A percentile compares a stretch with the other conserved stretches of the same genome.
phyloP scores from a whole-genome alignment of 2,329 filamentous ascomycete species.

The Colletotrichum sp. region DNA sequence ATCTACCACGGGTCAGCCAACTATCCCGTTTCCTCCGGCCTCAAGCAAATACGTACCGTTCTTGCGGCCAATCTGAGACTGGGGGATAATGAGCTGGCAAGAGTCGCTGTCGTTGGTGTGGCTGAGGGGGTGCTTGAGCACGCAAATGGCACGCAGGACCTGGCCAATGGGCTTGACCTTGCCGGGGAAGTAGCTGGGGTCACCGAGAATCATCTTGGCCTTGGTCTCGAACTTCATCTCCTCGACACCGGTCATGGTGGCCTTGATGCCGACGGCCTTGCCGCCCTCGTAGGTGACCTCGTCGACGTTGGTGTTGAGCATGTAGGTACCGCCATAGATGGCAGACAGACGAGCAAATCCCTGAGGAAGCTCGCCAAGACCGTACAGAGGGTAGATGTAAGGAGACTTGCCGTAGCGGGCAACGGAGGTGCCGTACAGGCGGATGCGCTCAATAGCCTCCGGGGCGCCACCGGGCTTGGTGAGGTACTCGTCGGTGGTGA shows the following conservation, averaged over 20 bases:
- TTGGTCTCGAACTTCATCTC: constrained; percentile 97
- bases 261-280: constrained; percentile 95
- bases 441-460: constrained; percentile 89
- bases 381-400: constrained; percentile 99
- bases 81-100: constrained; percentile 93
- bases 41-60: constrained; percentile 68
- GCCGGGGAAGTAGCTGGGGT: constrained; percentile 93
- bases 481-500: constrained; percentile 88
- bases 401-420: constrained; percentile 97
- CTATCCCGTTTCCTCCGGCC: neutral
- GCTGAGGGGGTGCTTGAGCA: constrained; percentile 92
- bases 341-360: constrained; percentile 96
- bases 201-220: constrained; percentile 93
- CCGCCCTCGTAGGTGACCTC: constrained; percentile 84
- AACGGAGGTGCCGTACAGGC: constrained; percentile 97
- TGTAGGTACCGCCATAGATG: constrained; percentile 99
- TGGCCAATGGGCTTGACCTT: constrained; percentile 90
- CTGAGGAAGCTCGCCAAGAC: constrained; percentile 94
- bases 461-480: constrained; percentile 73
- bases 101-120: constrained; percentile 91
- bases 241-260: constrained; percentile 89
- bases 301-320: constrained; percentile 95
- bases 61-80: constrained; percentile 96
- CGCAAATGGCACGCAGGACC: constrained; percentile 95
- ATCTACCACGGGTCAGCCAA: constrained; percentile 57